Base-by-base conservation (phyloP, 306 rosid genomes). In the Casuarina equisetifolia region DNA sequence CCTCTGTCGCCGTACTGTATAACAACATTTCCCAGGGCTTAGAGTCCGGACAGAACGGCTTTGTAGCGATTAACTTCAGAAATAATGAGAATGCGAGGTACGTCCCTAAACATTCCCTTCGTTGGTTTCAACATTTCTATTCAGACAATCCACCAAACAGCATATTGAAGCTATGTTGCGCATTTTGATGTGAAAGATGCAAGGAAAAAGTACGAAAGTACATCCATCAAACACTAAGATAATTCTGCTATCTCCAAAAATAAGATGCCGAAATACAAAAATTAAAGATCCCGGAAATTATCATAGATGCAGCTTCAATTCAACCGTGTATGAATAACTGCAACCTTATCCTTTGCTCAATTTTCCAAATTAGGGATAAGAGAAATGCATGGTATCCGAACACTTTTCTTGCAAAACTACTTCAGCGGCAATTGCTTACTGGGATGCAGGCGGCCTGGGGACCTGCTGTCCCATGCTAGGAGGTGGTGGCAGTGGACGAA, bases 401-500 rank as follows among this genome's bases (percentile, higher is more conserved):
- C 19, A 36, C 17, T 13, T 20, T 63, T 63, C 46, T 63, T 13
- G 11, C 38, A 20, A 42, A 58, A 32, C 53, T 45, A 61, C 46
- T 10, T 11, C 10, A 54, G 2, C 5, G 32, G 6, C 3, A 54
- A 16, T 16, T 7, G 52, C 39, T 71, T 54, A 77, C 72, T 53
- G 77, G 4, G 78, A 49, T 42, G 51, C 66, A 3, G 66, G 75
- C 9, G 61, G 73, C 61, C 72, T 46, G 48, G 52, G 72, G 13
- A 54, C 45, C 78, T 76, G 74, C 58, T 80, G 79, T 70, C 89
- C 92, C 93, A 91, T 86, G 74, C 82, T 87, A 79, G 91, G 88
- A 42, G 96, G 91, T 0, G 93, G 97, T 0, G 92, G 97, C 2
- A 86, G 93, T 38, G 88, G 88, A 51, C 80, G 92, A 69, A 76